phyloP scores from a whole-genome alignment of 2,329 filamentous ascomycete species.

The Chrysoporthe austroafricana region DNA sequence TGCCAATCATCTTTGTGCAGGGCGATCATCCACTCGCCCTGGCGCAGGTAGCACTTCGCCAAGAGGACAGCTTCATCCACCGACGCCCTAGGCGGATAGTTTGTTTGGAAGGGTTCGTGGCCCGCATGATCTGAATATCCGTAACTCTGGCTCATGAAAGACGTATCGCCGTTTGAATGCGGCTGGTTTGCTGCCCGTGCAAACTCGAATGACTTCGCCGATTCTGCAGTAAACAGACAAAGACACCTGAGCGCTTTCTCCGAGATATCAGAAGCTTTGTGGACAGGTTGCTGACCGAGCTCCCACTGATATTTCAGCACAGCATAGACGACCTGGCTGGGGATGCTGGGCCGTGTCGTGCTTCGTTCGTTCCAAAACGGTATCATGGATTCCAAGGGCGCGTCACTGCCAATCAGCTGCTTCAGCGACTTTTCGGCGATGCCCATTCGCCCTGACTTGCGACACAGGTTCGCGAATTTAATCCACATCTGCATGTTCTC shows the following conservation, averaged over 20 bases:
- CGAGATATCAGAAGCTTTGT: slow-evolving; percentile 48
- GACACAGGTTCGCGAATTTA: slow-evolving; percentile 97
- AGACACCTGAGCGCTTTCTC: slow-evolving; percentile 63
- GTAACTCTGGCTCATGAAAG: slow-evolving; percentile 51
- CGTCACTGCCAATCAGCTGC: slow-evolving; percentile 78
- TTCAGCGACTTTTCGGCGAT: slow-evolving; percentile 94
- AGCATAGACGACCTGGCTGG: slow-evolving; percentile 89
- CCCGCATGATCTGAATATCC: slow-evolving; percentile 52
- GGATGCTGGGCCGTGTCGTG: slow-evolving; percentile 49
- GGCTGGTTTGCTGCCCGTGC: slow-evolving; percentile 55
- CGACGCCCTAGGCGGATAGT: slow-evolving; percentile 51
- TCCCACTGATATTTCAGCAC: slow-evolving; percentile 98
- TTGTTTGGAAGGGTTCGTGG: slow-evolving; percentile 50
- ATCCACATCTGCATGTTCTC: slow-evolving; percentile 99
- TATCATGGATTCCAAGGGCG: slow-evolving; percentile 62
- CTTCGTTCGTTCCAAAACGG: slow-evolving; percentile 59
- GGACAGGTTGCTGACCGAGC: slow-evolving; percentile 65
- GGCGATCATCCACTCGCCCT: slow-evolving; percentile 93
- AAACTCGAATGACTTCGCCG: slow-evolving; percentile 57
- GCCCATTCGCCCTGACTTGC: slow-evolving; percentile 92
- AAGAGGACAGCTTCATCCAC: slow-evolving; percentile 72
- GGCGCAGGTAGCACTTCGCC: slow-evolving; percentile 93
- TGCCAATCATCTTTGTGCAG: slow-evolving; percentile 89
- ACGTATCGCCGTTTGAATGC: slow-evolving; percentile 48
- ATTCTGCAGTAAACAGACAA: slow-evolving; percentile 63